A percentile compares a stretch with the other conserved stretches of the same genome.
Evolutionary conservation across 2,329 filamentous ascomycete species (phyloP).

Genomic region (Apiospora koreana): DNA sequence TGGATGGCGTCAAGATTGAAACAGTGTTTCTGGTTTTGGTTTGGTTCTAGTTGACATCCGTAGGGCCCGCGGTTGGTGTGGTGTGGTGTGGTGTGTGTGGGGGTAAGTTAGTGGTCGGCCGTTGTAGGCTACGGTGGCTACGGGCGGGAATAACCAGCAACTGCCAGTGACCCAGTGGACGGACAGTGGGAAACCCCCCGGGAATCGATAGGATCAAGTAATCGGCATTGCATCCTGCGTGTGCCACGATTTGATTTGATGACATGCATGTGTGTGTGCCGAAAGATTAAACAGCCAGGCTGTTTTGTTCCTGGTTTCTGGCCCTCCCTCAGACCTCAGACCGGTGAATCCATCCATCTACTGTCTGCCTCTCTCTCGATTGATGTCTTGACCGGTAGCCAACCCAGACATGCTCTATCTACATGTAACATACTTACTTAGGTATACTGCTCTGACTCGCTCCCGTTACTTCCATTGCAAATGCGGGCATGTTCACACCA

Average conservation of each 20-base stretch:
- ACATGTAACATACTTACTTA: too few relatives aligned
- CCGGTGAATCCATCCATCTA: neutral
- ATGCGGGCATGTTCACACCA: neutral
- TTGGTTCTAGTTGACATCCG: neutral
- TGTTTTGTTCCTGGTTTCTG: neutral
- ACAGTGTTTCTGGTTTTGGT: neutral
- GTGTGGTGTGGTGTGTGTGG: neutral
- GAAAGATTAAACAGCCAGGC: neutral
- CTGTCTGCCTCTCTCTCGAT: too few relatives aligned
- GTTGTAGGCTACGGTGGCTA: neutral
- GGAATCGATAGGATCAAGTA: neutral
- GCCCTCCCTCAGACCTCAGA: neutral
- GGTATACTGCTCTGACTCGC: neutral
- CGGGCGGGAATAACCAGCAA: neutral
- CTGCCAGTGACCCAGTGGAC: neutral
- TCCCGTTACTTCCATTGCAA: neutral
- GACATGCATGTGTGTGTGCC: neutral
- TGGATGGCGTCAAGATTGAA: neutral
- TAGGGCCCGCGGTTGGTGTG: neutral
- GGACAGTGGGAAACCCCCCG: neutral
- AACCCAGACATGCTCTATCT: too few relatives aligned
- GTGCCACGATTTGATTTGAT: neutral
- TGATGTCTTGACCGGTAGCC: neutral
- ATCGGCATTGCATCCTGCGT: neutral
- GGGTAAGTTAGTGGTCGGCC: neutral